A percentile compares a stretch with the other conserved stretches of the same genome.
Evolutionary conservation across 2,329 filamentous ascomycete species (phyloP).

Genomic region (Dryadomyces quercus-mongolicae): DNA sequence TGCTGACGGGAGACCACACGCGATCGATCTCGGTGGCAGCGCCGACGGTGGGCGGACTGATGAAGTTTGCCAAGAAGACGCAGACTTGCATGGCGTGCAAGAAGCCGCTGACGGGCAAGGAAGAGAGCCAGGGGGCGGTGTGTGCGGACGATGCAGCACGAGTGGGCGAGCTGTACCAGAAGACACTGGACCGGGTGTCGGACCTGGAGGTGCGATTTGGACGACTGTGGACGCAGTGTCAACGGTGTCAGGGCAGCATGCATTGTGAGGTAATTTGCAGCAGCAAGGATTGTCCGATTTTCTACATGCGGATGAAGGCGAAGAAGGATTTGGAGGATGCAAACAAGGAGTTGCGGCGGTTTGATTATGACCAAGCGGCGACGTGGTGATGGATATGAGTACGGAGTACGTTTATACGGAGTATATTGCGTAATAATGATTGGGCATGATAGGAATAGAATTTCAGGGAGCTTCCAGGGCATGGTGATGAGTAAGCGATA

Average conservation of each 20-base stretch:
- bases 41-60: constrained; percentile 80
- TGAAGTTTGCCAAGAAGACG: constrained; percentile 98
- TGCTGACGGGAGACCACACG: constrained; percentile 88
- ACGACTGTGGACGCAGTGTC: constrained; percentile 93
- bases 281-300: constrained; percentile 93
- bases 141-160: constrained; percentile 76
- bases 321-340: constrained; percentile 98
- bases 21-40: constrained; percentile 88
- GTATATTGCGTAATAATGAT: neutral
- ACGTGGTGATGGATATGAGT: constrained; percentile 30
- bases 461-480: no score
- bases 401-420: no score
- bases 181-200: constrained; percentile 74
- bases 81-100: constrained; percentile 99
- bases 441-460: no score
- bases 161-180: constrained; percentile 86
- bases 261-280: constrained; percentile 98
- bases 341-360: constrained; percentile 77
- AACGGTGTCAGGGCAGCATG: constrained; percentile 93
- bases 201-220: constrained; percentile 91
- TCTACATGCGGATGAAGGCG: constrained; percentile 99
- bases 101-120: constrained; percentile 73
- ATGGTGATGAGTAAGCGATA: no score
- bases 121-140: constrained; percentile 66
- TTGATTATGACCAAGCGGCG: constrained; percentile 73